Conservation (phyloP, 495 filamentous ascomycete species). For the Lepraria neglecta region DNA sequence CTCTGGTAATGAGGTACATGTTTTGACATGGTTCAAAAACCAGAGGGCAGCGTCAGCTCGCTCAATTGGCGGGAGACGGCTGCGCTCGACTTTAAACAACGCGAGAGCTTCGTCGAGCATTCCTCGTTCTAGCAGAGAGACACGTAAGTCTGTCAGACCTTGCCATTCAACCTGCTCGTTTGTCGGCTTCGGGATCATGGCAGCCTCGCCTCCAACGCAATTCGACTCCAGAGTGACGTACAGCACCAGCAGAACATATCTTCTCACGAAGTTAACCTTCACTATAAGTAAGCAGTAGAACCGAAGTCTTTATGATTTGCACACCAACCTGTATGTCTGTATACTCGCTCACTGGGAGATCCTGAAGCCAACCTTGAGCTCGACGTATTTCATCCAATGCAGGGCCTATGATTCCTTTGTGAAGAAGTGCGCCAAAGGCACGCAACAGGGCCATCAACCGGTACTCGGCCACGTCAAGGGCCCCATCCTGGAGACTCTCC, state of each 20-base stretch:
- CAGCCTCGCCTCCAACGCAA: constrained; percentile 6
- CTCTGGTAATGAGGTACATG: constrained; percentile 1
- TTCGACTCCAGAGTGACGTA: constrained; percentile 6
- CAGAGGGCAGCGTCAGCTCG: constrained; percentile 5
- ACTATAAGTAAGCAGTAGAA: constrained; percentile 7
- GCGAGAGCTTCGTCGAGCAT: constrained; percentile 3
- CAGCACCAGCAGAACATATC: constrained; percentile 3
- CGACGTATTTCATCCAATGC: constrained; percentile 7
- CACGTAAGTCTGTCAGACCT: constrained; percentile 5
- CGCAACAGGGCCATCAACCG: constrained; percentile 13
- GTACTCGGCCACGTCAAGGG: constrained; percentile 9
- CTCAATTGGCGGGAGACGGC: constrained; percentile 5
- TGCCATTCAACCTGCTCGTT: constrained; percentile 6
- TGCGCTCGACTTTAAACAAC: constrained; percentile 6
- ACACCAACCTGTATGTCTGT: constrained; percentile 12
- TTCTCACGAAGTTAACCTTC: constrained; percentile 6
- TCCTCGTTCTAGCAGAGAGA: constrained; percentile 7
- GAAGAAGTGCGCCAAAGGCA: neutral
- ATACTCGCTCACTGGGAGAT: constrained; percentile 11
- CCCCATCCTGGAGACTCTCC: constrained; percentile 2
- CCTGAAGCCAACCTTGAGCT: constrained; percentile 8
- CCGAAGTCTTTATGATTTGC: constrained; percentile 5
- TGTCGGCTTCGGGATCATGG: constrained; percentile 5
- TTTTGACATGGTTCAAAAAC: constrained; percentile 5
- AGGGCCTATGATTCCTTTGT: constrained; percentile 8